Conservation (phyloP, 306 rosid species). For the Quercus dentata region DNA sequence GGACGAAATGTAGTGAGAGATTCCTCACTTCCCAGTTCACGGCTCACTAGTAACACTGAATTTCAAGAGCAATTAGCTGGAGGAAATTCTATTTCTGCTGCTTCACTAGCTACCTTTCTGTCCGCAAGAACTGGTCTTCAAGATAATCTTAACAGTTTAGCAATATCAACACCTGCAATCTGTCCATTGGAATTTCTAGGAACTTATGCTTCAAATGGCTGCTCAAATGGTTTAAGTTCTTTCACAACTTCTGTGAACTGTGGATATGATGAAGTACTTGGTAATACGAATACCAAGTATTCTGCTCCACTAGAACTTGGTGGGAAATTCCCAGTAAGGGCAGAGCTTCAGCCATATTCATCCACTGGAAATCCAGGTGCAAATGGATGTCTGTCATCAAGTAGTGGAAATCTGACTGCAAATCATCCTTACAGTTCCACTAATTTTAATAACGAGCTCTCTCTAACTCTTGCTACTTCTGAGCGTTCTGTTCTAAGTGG, state of each 20-base stretch:
- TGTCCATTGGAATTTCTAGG: slow-evolving; percentile 31
- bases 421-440: slow-evolving; percentile 37
- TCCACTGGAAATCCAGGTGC: slow-evolving; percentile 37
- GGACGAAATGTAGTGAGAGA: slow-evolving; percentile 30
- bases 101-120: slow-evolving; percentile 40
- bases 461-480: slow-evolving; percentile 66
- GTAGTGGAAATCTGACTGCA: slow-evolving; percentile 29
- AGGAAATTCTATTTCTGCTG: slow-evolving; percentile 28
- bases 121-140: slow-evolving; percentile 42
- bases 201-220: slow-evolving; percentile 35
- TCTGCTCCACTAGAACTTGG: slow-evolving; percentile 26
- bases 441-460: slow-evolving; percentile 52
- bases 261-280: slow-evolving; percentile 37
- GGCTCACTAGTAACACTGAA: slow-evolving; percentile 30
- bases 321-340: slow-evolving; percentile 14
- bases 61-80: slow-evolving; percentile 37
- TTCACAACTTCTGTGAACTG: slow-evolving; percentile 18
- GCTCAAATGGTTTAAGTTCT: slow-evolving; percentile 43
- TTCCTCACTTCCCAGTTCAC: slow-evolving; percentile 26
- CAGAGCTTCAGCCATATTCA: slow-evolving; percentile 30
- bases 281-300: slow-evolving; percentile 31
- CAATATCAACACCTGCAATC: slow-evolving; percentile 32
- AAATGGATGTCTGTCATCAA: slow-evolving; percentile 52
- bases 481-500: slow-evolving; percentile 23
- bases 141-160: slow-evolving; percentile 43